These are phyloP conservation scores for Kregervanrija delftensis DNA, from an alignment of 805 yeast species.

Conservation along the genomic window DNA sequence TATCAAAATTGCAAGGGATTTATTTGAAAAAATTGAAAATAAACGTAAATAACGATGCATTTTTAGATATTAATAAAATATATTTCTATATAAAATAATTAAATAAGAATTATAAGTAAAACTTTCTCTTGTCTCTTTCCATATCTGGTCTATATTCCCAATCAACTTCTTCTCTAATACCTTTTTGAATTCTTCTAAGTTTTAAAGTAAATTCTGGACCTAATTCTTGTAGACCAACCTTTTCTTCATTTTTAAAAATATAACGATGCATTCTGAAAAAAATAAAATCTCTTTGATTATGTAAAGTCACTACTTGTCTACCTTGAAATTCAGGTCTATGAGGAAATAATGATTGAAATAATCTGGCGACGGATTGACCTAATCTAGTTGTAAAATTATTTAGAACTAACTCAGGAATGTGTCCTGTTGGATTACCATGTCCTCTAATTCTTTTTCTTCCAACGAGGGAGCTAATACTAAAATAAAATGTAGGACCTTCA, in stretches of 20 bases:
- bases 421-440: slow-evolving; percentile 87
- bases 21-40: slow-evolving; percentile 27
- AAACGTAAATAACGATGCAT: neutral
- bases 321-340: slow-evolving; percentile 92
- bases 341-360: slow-evolving; percentile 90
- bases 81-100: neutral
- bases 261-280: slow-evolving; percentile 95
- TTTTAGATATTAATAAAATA: neutral
- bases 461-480: slow-evolving; percentile 69
- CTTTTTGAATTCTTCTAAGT: slow-evolving; percentile 83
- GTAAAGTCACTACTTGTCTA: slow-evolving; percentile 90
- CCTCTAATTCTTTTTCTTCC: slow-evolving; percentile 74
- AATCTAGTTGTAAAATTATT: slow-evolving; percentile 89
- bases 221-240: slow-evolving; percentile 89
- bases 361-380: slow-evolving; percentile 87
- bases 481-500: slow-evolving; percentile 91
- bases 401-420: slow-evolving; percentile 84
- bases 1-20: slow-evolving; percentile 27
- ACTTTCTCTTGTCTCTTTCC: slow-evolving; percentile 94
- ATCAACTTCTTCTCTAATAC: slow-evolving; percentile 83
- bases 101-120: slow-evolving; percentile 51
- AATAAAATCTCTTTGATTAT: slow-evolving; percentile 92
- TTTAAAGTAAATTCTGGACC: slow-evolving; percentile 96
- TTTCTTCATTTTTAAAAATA: slow-evolving; percentile 80
- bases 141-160: slow-evolving; percentile 96